phyloP scores from a whole-genome alignment of 495 filamentous ascomycete species.

The Penicillium lagena region DNA sequence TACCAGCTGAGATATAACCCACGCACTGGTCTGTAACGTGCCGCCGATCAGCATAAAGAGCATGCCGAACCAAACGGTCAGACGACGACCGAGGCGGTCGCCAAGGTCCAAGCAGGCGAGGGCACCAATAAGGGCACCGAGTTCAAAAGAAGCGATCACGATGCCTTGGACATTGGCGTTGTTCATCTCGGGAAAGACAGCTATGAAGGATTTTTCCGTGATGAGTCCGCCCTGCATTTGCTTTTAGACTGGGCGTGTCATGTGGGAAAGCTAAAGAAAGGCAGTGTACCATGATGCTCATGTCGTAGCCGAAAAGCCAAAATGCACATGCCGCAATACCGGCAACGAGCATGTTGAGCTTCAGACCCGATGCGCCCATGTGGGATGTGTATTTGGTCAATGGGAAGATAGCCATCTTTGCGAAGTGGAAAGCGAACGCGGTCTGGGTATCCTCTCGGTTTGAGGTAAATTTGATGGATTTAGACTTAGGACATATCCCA shows the following conservation, averaged over 20 bases:
- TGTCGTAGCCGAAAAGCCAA: conserved; percentile 9
- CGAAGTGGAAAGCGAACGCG: too few species aligned
- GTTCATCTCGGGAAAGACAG: not conserved
- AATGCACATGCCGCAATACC: conserved; percentile 6
- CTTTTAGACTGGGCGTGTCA: not conserved
- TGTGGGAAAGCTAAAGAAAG: not conserved
- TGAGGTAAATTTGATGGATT: too few species aligned
- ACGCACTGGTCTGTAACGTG: too few species aligned
- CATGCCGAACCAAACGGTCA: too few species aligned
- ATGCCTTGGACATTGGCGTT: conserved; percentile 4
- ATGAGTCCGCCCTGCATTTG: too few species aligned
- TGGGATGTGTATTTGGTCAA: conserved; percentile 1
- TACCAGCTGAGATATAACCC: too few species aligned
- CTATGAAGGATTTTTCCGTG: not conserved
- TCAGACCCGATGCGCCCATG: conserved; percentile 3
- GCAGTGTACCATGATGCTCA: conserved; percentile 6
- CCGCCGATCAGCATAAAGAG: too few species aligned
- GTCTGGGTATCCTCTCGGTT: too few species aligned
- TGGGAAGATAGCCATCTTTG: too few species aligned
- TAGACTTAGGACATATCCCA: too few species aligned
- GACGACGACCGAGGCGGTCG: conserved; percentile 3
- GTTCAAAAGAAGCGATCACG: conserved; percentile 5
- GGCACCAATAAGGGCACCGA: conserved; percentile 5
- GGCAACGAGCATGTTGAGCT: conserved; percentile 7
- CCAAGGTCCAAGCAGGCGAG: conserved; percentile 3